Base-by-base conservation (phyloP, 306 rosid species). In the Ceratonia siliqua region DNA sequence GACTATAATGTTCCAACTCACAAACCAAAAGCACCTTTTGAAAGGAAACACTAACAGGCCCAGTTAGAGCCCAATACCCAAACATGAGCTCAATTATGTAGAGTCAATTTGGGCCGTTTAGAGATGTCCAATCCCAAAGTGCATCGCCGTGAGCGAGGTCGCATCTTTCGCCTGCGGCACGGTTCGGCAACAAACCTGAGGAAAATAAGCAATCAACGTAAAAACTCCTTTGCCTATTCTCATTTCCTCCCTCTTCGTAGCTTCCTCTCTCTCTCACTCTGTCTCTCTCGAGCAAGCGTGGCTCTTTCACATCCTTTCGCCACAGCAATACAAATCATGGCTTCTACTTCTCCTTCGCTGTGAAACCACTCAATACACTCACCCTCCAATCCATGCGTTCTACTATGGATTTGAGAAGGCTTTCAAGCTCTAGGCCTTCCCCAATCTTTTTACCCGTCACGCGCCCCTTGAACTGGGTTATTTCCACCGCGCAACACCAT, bases 341-440 rank as follows among this genome's bases (percentile, higher is more conserved):
- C 42, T 64, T 63, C 54, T 62, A 3, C 41, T 50, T 21, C 63
- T 14, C 39, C 69, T 45, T 33, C 36, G 2, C 45, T 64, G 41
- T 63, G 38, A 10, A 64, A 52, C 36, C 54, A 17, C 17, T 8
- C 6, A 1, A 28, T 20, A 15, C 14, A 3, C 3, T 8, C 24
- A 17, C 32, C 1, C 20, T 30, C 45, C 59, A 20, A 54, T 38
- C 68, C 71, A 75, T 76, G 74, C 78, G 52, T 56, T 62, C 25
- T 32, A 38, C 82, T 7, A 82, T 84, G 91, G 88, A 86, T 81
- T 80, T 84, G 70, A 52, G 77, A 17, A 79, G 85, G 75, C 46
- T 87, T 54, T 62, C 72, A 7, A 33, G 74, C 20, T 20, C 79
- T 0, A 85, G 71, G 30, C 76, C 79, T 73, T 46, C 68, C 8